Base-by-base conservation (phyloP, 495 filamentous ascomycete genomes). In the Aspergillus mulundensis region DNA sequence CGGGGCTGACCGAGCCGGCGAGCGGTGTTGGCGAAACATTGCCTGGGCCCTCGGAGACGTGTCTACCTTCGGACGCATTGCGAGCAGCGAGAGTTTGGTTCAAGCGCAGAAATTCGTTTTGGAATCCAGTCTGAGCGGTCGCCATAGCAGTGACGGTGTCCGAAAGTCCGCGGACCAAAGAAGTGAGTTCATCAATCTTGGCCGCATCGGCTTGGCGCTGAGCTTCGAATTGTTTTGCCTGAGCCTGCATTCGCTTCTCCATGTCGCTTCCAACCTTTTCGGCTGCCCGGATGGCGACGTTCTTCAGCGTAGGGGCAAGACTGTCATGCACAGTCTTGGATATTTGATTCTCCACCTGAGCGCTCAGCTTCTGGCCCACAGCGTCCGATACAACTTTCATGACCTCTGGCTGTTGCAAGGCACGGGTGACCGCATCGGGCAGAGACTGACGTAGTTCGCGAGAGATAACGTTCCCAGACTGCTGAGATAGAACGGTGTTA, bases 131-230 rank as follows among this genome's bases (percentile, higher is more conserved):
- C 67, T 90, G 87, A 3, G 80, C 77, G 5, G 81, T 74, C 10
- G 84, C 83, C 81, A 96, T 84, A 7, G 83, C 75, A 28, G 84
- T 78, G 23, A 97, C 78, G 8, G 85, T 90, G 54, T 87, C 83
- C 14, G 86, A 81, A 53, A 97, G 76, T 41, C 81, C 75, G 32
- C 80, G 83, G 10, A 96, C 86, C 21, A 89, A 78, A 5, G 78
- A 73, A 15, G 86, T 87, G 57, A 98, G 81, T 60, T 92, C 83
- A 44, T 96, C 89, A 55, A 97, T 88, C 76, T 95, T 95, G 30
- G 74, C 76, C 25, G 77, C 78, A 60, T 96, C 91, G 20, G 78
- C 76, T 18, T 82, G 78, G 41, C 84, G 88, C 65, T 86, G 84
- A n/a, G 74, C 65, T 61, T 96, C 88, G 18, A 86, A 77, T 20